Base-by-base conservation (phyloP, 352 stramenopile genomes). In the Phytophthora litchii region DNA sequence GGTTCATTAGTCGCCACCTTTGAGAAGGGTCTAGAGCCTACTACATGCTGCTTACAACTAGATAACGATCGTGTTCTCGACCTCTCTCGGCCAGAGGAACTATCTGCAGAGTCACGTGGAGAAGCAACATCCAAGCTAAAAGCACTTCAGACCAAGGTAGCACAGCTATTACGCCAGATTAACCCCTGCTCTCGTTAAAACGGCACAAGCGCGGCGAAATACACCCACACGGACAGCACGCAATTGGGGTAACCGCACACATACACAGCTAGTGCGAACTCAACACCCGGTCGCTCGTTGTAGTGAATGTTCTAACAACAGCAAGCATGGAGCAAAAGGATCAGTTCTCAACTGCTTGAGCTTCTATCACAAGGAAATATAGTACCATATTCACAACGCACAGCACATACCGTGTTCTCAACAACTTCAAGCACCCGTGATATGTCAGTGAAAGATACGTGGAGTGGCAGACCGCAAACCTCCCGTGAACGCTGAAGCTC, bases 191-290 rank as follows among this genome's bases (percentile, higher is more conserved):
- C 51, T 45, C 12, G 16, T 25, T 71, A 74, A 48, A 74, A 51
- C 36, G 59, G 64, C 14, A 60, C 67, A 31, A 96, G 75, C 11
- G 90, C 77, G 45, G 87, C 81, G 12, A 97, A 76, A 77, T 97
- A 98, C 14, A 98, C 77, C 94, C 94, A 98, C 44, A 98, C 83
- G 4, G 85, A 97, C 16, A 98, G 67, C 9, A 98, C 72, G 41
- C 83, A 82, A 62, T 93, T 92, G 9, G 89, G 78, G 54, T 97
- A 95, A 11, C 77, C 72, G 54, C 92, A 86, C 1, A 92, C 88
- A 42, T 91, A 88, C 13, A 97, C 89, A 16, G 74, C 86, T 17
- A 98, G 72, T 32, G 83, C 88, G 57, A 98, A 98, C 62, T 98
- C 89, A 27, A 96, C 88, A 16, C 89, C 72, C 11, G 71, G 67